A percentile compares a stretch with the other conserved stretches of the same genome.
Evolutionary conservation across 257 asterid genomes (phyloP).

Genomic region (Penstemon barbatus): DNA sequence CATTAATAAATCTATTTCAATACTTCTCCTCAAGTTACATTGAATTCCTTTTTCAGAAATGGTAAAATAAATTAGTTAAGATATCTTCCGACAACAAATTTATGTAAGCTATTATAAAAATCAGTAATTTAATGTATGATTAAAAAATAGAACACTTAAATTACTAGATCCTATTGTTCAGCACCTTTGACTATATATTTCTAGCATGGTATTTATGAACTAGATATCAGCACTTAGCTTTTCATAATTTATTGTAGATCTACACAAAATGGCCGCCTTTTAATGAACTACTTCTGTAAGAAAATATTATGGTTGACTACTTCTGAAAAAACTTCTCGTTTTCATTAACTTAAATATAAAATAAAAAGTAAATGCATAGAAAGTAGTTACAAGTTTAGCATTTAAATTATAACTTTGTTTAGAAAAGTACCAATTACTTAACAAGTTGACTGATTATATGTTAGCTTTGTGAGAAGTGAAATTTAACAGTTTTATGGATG

Average conservation of each 20-base stretch:
- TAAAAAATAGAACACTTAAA: too few species aligned
- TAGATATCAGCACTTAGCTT: not conserved
- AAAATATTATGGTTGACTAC: not conserved
- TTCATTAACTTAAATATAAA: not conserved
- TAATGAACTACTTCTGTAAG: not conserved
- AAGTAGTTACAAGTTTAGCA: not conserved
- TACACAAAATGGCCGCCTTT: not conserved
- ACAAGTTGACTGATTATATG: not conserved
- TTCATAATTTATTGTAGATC: not conserved
- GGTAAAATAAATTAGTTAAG: too few species aligned
- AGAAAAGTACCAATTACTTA: not conserved
- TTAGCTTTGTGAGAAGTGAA: not conserved
- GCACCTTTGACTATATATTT: too few species aligned
- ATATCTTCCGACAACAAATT: too few species aligned
- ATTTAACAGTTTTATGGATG: not conserved
- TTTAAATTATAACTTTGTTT: not conserved
- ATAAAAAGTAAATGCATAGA: not conserved
- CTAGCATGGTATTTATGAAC: not conserved
- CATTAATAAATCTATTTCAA: not conserved
- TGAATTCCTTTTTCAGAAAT: too few species aligned
- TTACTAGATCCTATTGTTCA: too few species aligned
- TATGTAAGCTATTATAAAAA: not conserved
- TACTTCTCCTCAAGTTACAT: not conserved
- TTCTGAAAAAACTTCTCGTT: not conserved
- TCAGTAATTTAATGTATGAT: too few species aligned